A percentile compares a stretch with the other conserved stretches of the same genome.
Conservation (phyloP, 768 basidiomycete genomes). For the Psilocybe subaeruginosa region DNA sequence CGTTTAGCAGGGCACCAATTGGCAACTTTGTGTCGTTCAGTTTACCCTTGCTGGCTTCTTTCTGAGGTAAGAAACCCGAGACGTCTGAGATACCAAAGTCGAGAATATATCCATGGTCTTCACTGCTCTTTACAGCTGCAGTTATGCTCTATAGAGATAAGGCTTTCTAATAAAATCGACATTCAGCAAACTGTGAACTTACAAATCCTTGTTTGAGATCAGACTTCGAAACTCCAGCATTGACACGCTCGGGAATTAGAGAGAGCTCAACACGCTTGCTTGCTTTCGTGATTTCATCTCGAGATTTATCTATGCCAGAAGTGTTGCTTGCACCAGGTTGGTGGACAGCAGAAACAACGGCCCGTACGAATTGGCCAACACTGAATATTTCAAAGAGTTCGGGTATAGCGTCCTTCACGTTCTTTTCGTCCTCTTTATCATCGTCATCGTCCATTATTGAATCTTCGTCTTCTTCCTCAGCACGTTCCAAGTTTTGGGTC, state of each 20-base stretch:
- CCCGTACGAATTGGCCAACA: conserved; percentile 86
- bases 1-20: conserved; percentile 70
- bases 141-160: conserved; percentile 60
- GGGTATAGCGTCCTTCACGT: conserved; percentile 47
- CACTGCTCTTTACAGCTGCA: conserved; percentile 78
- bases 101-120: conserved; percentile 94
- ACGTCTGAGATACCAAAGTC: conserved; percentile 81
- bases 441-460: conserved; percentile 49
- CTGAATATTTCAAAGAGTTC: conserved; percentile 77
- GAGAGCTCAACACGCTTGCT: conserved; percentile 86
- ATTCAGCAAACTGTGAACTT: conserved; percentile 36
- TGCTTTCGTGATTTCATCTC: conserved; percentile 68
- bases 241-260: conserved; percentile 82
- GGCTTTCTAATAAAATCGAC: conserved; percentile 5
- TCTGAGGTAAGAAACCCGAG: conserved; percentile 85
- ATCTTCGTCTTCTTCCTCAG: conserved; percentile 54
- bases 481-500: conserved; percentile 69
- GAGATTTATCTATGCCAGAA: conserved; percentile 58
- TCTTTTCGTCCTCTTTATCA: conserved; percentile 47
- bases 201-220: conserved; percentile 81
- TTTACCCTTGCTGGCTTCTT: conserved; percentile 56
- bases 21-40: conserved; percentile 36
- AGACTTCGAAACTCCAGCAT: conserved; percentile 73
- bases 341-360: conserved; percentile 72
- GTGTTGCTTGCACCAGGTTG: conserved; percentile 65